phyloP scores from a whole-genome alignment of 495 filamentous ascomycete species.

The Recurvomyces mirabilis region DNA sequence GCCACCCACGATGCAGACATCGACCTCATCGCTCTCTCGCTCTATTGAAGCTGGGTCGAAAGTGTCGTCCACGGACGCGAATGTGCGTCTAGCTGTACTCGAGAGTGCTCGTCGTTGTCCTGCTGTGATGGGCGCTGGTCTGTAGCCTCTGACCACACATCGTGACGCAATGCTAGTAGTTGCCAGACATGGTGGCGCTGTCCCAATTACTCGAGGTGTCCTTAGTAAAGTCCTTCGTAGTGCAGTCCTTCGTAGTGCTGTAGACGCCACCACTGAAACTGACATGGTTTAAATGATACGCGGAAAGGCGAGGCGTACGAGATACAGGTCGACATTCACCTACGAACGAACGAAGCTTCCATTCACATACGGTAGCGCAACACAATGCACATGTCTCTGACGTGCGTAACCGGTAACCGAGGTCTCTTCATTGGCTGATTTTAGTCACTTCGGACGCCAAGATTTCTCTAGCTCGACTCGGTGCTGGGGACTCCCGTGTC shows the following conservation, averaged over 20 bases:
- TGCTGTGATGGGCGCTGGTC: conserved; percentile 8
- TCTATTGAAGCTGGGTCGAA: conserved; percentile 67
- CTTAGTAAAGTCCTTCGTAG: background rate
- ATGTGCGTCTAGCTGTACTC: conserved; percentile 19
- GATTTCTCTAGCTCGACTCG: no score
- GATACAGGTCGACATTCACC: no score
- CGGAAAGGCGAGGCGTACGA: no score
- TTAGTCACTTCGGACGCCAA: no score
- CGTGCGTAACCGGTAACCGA: no score
- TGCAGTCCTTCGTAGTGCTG: conserved; percentile 2
- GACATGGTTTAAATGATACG: no score
- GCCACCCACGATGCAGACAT: conserved; percentile 93
- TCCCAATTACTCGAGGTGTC: background rate
- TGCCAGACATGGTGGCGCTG: background rate
- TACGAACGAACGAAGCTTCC: no score
- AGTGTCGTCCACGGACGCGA: conserved; percentile 47
- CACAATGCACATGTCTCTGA: no score
- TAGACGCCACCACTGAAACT: background rate
- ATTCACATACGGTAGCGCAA: no score
- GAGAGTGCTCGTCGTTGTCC: conserved; percentile 11
- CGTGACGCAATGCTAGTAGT: background rate
- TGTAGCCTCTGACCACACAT: conserved; percentile 6
- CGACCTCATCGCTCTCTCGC: conserved; percentile 83
- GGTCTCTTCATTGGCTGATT: no score
- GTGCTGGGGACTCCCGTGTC: no score